Evolutionary conservation across 306 rosid genomes (phyloP).

Genomic region (Vicia faba): DNA sequence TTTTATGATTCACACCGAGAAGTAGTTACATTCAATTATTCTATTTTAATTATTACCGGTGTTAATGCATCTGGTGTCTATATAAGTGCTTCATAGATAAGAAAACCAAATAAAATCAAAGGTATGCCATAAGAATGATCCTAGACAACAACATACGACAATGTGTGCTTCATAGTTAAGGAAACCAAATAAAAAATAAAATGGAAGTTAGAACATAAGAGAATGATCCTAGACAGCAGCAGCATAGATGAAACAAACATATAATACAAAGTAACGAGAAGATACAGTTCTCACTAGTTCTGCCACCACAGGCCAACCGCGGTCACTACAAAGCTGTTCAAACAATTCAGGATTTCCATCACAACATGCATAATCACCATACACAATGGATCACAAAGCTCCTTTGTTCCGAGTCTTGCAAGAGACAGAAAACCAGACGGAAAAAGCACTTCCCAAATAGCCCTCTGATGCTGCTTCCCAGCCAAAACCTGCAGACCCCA

Average conservation of each 20-base stretch:
- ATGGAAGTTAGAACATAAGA: too few species aligned
- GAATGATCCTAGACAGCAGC: background rate
- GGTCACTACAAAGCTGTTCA: conserved; percentile 43
- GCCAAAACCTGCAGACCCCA: conserved; percentile 80
- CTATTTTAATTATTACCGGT: too few species aligned
- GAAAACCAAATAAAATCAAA: too few species aligned
- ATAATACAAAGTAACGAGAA: conserved; percentile 50
- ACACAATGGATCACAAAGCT: conserved; percentile 18
- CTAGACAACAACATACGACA: too few species aligned
- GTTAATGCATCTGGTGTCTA: too few species aligned
- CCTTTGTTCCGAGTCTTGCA: conserved; percentile 47
- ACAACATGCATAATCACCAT: background rate
- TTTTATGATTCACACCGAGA: too few species aligned
- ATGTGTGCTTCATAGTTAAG: too few species aligned
- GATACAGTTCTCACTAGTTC: conserved; percentile 61
- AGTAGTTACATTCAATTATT: too few species aligned
- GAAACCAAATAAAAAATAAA: too few species aligned
- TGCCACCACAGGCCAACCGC: conserved; percentile 52
- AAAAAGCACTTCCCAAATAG: conserved; percentile 57
- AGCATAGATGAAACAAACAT: background rate
- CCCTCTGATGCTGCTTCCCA: conserved; percentile 61
- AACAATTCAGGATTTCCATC: conserved; percentile 56
- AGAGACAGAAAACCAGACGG: conserved; percentile 49
- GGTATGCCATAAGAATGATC: too few species aligned
- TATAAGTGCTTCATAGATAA: too few species aligned